Percentiles rank a stretch among this genome's conserved stretches.
These are phyloP conservation scores for Diaporthe nobilis DNA, from an alignment of 2,329 filamentous ascomycete species.

Conservation along the genomic window DNA sequence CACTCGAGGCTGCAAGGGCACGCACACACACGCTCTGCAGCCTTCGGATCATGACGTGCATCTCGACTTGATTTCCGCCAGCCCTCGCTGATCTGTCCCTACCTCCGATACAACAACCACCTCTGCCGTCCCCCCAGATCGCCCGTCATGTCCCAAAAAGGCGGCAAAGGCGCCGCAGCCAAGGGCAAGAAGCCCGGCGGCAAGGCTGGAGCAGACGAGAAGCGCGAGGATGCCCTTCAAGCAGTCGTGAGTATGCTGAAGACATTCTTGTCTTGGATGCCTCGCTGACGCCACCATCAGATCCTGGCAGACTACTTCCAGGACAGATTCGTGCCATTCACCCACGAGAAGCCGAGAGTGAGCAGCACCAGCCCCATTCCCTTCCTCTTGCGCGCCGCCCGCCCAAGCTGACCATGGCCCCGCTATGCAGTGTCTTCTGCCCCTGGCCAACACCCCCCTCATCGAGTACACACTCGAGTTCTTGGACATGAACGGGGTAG, in stretches of 20 bases:
- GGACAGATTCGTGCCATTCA: conserved; percentile 90
- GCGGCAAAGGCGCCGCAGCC: conserved; percentile 52
- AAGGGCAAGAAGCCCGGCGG: conserved; percentile 70
- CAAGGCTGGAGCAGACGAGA: conserved; percentile 62
- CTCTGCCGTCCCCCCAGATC: neutral
- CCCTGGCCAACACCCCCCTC: conserved; percentile 91
- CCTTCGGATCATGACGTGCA: conserved; percentile 20
- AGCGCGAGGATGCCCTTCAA: conserved; percentile 71
- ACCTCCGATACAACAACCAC: neutral
- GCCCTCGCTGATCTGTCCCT: neutral
- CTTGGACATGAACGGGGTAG: conserved; percentile 93
- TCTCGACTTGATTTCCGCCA: conserved; percentile 6
- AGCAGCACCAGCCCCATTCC: conserved; percentile 48
- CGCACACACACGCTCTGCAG: neutral
- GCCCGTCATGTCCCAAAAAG: conserved; percentile 60
- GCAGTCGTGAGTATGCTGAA: conserved; percentile 62
- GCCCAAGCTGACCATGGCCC: conserved; percentile 40
- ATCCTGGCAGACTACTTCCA: conserved; percentile 96
- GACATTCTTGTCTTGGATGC: conserved; percentile 44
- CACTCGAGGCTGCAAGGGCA: conserved; percentile 16
- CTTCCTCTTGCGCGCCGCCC: neutral
- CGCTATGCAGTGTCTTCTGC: conserved; percentile 82
- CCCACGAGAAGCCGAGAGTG: conserved; percentile 89
- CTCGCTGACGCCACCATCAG: conserved; percentile 59
- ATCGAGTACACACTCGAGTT: conserved; percentile 99